phyloP scores from a whole-genome alignment of 169 alveolate species.

The Plasmodium coatneyi region DNA sequence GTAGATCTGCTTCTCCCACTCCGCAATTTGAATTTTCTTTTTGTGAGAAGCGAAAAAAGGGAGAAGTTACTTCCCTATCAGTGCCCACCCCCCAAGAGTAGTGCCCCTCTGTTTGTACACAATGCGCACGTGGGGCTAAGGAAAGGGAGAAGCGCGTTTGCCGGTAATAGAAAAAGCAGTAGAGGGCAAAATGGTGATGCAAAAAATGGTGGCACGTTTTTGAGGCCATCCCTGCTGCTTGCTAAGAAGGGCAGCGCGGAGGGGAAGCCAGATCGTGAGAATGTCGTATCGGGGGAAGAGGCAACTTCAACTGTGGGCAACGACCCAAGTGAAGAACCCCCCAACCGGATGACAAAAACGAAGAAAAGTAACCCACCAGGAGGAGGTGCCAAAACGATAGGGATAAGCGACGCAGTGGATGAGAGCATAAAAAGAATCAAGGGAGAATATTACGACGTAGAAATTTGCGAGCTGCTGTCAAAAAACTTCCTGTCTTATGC shows the following conservation, averaged over 20 bases:
- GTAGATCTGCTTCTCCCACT: background rate
- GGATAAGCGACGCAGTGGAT: background rate
- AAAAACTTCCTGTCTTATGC: slow-evolving; percentile 86
- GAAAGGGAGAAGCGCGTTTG: background rate
- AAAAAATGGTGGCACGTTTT: background rate
- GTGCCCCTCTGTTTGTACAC: slow-evolving; percentile 21
- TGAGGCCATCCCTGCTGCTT: background rate
- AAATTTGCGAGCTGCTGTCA: slow-evolving; percentile 74
- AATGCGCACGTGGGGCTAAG: background rate
- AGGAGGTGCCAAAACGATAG: background rate
- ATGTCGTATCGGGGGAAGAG: background rate
- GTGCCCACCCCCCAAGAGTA: background rate
- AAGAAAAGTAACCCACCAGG: background rate
- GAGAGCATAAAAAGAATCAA: slow-evolving; percentile 21
- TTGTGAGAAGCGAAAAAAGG: slow-evolving; percentile 45
- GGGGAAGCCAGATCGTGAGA: background rate
- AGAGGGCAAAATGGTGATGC: background rate
- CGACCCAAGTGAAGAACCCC: background rate
- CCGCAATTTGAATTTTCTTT: background rate
- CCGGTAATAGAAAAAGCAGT: background rate
- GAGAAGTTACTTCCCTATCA: background rate
- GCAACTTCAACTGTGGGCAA: background rate
- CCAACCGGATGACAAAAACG: background rate
- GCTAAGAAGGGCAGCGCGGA: background rate
- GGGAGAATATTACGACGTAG: slow-evolving; percentile 64